Evolutionary conservation across 768 basidiomycete species (phyloP).

Genomic region (Jaapia argillacea): DNA sequence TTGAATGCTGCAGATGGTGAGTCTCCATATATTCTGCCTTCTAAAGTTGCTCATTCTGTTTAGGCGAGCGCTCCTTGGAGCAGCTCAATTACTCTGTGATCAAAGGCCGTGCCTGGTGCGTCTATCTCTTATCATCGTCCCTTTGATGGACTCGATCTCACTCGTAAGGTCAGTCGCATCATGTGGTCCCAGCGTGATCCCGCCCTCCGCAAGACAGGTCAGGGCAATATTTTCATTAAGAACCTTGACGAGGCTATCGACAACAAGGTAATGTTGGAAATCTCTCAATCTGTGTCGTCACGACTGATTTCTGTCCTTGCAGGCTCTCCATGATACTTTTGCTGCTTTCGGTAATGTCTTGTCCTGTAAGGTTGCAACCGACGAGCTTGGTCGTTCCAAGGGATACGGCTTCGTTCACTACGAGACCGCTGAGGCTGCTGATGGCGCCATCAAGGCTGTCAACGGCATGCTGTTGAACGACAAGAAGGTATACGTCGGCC

Average conservation of each 20-base stretch:
- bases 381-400: slow-evolving; percentile 90
- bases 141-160: slow-evolving; percentile 4
- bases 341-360: slow-evolving; percentile 98
- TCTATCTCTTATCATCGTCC: neutral
- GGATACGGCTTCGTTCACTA: slow-evolving; percentile 99
- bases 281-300: no score
- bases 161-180: slow-evolving; percentile 96
- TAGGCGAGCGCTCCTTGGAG: slow-evolving; percentile 96
- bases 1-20: slow-evolving; percentile 88
- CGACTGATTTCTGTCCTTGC: no score
- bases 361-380: slow-evolving; percentile 98
- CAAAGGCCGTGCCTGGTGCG: slow-evolving; percentile 93
- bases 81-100: slow-evolving; percentile 99
- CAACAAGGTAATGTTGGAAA: no score
- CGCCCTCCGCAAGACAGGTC: slow-evolving; percentile 96
- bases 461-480: slow-evolving; percentile 99
- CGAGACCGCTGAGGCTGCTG: slow-evolving; percentile 94
- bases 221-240: slow-evolving; percentile 99
- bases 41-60: slow-evolving; percentile 6
- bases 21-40: slow-evolving; percentile 14
- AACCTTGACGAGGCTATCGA: slow-evolving; percentile 96
- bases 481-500: slow-evolving; percentile 98
- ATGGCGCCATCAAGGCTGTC: slow-evolving; percentile 94
- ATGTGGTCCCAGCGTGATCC: slow-evolving; percentile 99
- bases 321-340: slow-evolving; percentile 99